Evolutionary conservation across 2,329 filamentous ascomycete species (phyloP), one percentile per base, ranked within the genome.

Genomic region (Cladorrhinum sp.): DNA sequence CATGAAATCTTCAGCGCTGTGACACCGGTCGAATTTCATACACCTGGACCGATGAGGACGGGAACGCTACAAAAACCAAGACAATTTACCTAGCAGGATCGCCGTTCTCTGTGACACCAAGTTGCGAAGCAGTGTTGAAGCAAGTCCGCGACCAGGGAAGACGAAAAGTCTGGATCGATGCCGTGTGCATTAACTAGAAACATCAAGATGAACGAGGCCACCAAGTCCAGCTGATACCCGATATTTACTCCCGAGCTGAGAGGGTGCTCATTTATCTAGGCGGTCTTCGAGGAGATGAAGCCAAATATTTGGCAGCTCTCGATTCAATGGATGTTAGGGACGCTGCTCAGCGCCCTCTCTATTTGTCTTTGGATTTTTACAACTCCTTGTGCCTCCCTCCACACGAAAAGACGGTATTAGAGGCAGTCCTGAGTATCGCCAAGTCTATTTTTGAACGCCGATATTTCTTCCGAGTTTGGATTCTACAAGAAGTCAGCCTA

Each of bases 21-120:
- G 2, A 4, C 8, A 7, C 25, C 9, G 2, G 13, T 58, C 24
- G 55, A 52, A 18, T 59, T 23, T 59, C 57, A 8, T 55, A 59
- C 25, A 59, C 57, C 7, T 59, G 57, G 57, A 51, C 57, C 16
- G 57, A 59, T 27, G 57, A 59, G n/a, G 32, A 51, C 2, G 57
- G 57, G 23, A 25, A 59, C 29, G 22, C 36, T 6, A 49, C 25
- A n/a, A 9, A 16, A 16, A 12, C 10, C 18, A 22, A 25, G 18
- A 23, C 36, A 3, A 45, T 59, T 22, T 45, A n/a, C 12, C 8
- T 59, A 27, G 32, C 23, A 18, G 9, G 10, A 3, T 16, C 13
- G 1, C 8, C 41, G 3, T 29, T 59, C 6, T 16, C 13, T 0
- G 51, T 59, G 3, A 59, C 57, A 3, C 1, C 25, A 1, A 59